Percentiles rank a stretch among this genome's conserved stretches.
These are phyloP conservation scores for Boletus holoroseus DNA, from an alignment of 1,284 basidiomycete species.

Conservation along the genomic window DNA sequence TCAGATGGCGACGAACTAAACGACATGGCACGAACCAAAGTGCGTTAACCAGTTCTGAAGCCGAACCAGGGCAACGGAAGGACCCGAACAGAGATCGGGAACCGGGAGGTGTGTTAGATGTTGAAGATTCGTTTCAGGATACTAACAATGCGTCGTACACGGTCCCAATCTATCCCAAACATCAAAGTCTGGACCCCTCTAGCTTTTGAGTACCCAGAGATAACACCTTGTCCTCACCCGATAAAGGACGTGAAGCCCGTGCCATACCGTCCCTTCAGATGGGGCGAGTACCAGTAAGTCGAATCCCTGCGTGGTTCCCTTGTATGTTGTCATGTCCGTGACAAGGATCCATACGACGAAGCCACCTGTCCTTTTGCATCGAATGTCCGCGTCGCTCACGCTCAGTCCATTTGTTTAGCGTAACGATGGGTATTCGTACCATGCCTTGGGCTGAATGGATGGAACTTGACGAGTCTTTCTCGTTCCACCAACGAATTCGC, in stretches of 20 bases:
- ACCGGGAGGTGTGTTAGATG: conserved; percentile 26
- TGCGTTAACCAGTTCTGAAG: neutral
- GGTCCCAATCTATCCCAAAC: neutral
- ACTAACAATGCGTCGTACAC: neutral
- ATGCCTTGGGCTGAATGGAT: conserved; percentile 70
- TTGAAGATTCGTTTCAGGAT: neutral
- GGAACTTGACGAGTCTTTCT: conserved; percentile 58
- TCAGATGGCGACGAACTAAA: conserved; percentile 10
- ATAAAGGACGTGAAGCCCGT: conserved; percentile 48
- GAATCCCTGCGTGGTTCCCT: neutral
- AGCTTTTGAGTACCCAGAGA: conserved; percentile 47
- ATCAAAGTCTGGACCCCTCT: conserved; percentile 47
- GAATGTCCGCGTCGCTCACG: neutral
- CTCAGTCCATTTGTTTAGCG: conserved; percentile 34
- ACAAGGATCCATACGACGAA: neutral
- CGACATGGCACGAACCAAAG: neutral
- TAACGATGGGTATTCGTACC: conserved; percentile 66
- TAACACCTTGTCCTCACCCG: conserved; percentile 39
- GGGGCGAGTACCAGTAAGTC: conserved; percentile 62
- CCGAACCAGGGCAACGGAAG: neutral
- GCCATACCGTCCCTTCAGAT: conserved; percentile 61
- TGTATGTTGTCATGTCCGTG: neutral
- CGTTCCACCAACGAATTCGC: conserved; percentile 49
- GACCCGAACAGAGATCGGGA: conserved; percentile 25
- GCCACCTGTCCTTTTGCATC: neutral